phyloP scores from a whole-genome alignment of 495 filamentous ascomycete genomes.

The Glutinoglossum americanum region DNA sequence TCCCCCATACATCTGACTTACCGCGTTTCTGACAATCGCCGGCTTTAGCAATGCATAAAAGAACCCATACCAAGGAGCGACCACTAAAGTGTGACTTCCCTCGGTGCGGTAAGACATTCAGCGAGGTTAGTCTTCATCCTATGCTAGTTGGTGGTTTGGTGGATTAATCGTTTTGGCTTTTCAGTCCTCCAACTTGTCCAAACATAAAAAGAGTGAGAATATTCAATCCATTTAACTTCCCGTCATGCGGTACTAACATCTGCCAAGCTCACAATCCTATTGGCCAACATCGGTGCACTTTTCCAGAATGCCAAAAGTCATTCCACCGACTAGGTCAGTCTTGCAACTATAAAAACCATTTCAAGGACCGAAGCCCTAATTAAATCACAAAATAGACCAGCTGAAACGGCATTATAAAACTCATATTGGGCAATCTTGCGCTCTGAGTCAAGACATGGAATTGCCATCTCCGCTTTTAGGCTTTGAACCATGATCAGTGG shows the following conservation, averaged over 20 bases:
- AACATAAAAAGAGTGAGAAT: constrained; percentile 8
- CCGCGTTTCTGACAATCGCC: background rate
- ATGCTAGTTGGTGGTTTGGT: background rate
- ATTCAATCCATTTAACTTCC: background rate
- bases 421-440: background rate
- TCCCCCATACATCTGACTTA: background rate
- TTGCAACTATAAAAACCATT: background rate
- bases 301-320: constrained; percentile 4
- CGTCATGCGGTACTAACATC: background rate
- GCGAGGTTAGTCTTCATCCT: constrained; percentile 2
- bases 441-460: background rate
- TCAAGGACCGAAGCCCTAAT: background rate
- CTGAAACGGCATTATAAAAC: constrained; percentile 1
- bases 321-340: constrained; percentile 6
- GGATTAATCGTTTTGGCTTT: background rate
- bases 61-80: constrained; percentile 33
- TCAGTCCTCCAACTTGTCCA: constrained; percentile 7
- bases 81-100: constrained; percentile 15
- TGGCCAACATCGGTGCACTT: constrained; percentile 2
- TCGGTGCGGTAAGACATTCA: constrained; percentile 5
- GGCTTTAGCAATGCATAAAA: constrained; percentile 23
- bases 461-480: background rate
- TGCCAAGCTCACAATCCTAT: constrained; percentile 3
- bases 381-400: background rate
- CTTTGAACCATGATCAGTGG: background rate